A percentile compares a stretch with the other conserved stretches of the same genome.
Conservation (phyloP, 495 filamentous ascomycete genomes). For the Immersiella caudata region DNA sequence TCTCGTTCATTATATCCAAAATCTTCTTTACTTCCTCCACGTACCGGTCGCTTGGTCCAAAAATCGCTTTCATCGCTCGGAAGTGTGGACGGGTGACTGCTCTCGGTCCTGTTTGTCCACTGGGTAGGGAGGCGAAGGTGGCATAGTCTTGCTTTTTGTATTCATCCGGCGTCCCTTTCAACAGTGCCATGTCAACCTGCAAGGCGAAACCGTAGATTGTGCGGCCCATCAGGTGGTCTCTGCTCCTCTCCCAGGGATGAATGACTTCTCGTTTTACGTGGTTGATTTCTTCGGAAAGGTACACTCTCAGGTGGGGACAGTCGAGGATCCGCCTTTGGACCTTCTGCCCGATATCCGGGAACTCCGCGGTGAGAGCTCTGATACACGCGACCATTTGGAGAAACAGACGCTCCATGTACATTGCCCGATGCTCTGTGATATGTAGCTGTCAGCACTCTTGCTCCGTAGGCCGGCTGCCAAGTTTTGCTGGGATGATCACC, state of each 20-base stretch:
- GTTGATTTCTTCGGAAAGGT: not conserved
- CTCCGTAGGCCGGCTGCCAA: not conserved
- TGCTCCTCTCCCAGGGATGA: not conserved
- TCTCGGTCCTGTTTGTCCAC: not conserved
- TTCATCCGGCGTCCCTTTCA: not conserved
- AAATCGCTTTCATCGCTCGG: not conserved
- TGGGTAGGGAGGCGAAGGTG: not conserved
- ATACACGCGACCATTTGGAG: not conserved
- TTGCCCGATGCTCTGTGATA: not conserved
- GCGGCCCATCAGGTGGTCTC: not conserved
- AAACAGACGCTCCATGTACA: not conserved
- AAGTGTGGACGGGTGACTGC: not conserved
- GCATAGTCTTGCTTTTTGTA: not conserved
- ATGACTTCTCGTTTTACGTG: not conserved
- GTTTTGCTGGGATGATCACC: too few relatives aligned
- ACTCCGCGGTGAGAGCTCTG: not conserved
- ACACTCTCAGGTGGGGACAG: not conserved
- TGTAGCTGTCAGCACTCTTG: too few relatives aligned
- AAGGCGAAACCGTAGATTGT: conserved; percentile 1
- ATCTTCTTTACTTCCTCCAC: conserved; percentile 5
- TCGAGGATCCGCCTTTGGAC: not conserved
- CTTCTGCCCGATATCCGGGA: not conserved
- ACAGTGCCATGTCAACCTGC: conserved; percentile 1
- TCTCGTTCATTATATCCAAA: not conserved
- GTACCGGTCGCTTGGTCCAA: not conserved